Evolutionary conservation across 164 flowering plant genomes (phyloP).

Genomic region (Nymphaea thermarum): DNA sequence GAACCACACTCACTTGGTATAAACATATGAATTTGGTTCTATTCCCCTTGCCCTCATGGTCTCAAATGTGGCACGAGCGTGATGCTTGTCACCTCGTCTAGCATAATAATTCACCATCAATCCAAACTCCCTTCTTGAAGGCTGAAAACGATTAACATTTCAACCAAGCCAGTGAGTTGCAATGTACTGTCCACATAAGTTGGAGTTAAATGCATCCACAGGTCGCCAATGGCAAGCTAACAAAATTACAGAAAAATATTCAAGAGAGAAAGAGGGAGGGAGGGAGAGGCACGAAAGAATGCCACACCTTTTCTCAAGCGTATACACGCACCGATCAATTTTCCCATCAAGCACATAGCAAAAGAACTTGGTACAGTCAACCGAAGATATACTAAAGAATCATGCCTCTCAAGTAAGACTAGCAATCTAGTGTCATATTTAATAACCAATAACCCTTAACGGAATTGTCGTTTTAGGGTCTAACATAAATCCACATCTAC

Average conservation of each 20-base stretch:
- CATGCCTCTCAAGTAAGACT: no score
- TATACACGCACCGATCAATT: no score
- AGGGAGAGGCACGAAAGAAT: no score
- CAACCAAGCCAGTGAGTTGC: not conserved
- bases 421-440: no score
- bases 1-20: conserved; percentile 49
- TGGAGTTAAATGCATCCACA: not conserved
- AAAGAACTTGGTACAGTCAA: no score
- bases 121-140: conserved; percentile 89
- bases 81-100: conserved; percentile 89
- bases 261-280: not conserved
- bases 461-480: no score
- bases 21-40: conserved; percentile 82
- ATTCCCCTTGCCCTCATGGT: conserved; percentile 95
- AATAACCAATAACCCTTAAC: no score
- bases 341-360: no score
- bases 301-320: no score
- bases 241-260: not conserved
- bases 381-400: no score
- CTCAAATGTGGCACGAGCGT: conserved; percentile 89
- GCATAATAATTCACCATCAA: conserved; percentile 86
- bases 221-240: not conserved
- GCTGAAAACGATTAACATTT: conserved; percentile 24
- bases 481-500: no score
- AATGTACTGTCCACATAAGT: not conserved